Evolutionary conservation across 331 rosid species (phyloP), one percentile per base, ranked within the genome.

Genomic region (Arachis monticola): DNA sequence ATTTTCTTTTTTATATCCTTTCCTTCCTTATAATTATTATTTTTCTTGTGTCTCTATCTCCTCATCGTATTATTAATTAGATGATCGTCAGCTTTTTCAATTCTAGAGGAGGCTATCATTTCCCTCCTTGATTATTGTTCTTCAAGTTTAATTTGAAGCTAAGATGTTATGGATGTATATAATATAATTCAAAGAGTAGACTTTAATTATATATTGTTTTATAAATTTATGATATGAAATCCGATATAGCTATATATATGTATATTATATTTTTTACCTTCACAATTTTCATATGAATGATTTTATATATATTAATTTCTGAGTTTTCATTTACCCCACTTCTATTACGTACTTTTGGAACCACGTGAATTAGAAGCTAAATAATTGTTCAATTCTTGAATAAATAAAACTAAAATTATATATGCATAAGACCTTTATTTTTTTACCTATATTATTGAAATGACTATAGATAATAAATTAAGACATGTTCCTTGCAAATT

Each of bases 61-160:
- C 58, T 66, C 44, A 2, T 69, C 31, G 60, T 67, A 48, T 61
- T 60, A 31, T 22, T 22, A 22, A 35, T 35, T 35, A 35, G 5
- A 35, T 35, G 40, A 5, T 35, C 40, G 4, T 35, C 40, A 5
- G 3, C 4, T 35, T 35, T 8, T 12, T 45, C 5, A 52, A 51
- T 1, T 52, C 10, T 2, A 31, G 35, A 13, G 62, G 74, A 52
- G 48, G 9, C 48, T 48, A 17, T n/a, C 17, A 14, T 3, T 35
- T 69, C 51, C 41, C 14, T 5, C n/a, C 7, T 55, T 55, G 53
- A 70, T 70, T n/a, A n/a, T n/a, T 70, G 75, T 50, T 40, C 10
- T 6, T 46, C 65, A 70, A 70, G 65, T 70, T n/a, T n/a, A n/a
- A n/a, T n/a, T 70, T 56, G 75, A 70, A 70, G 42, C 42, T 41